Conservation (phyloP, 2,329 filamentous ascomycete genomes). For the Nothopassalora personata region DNA sequence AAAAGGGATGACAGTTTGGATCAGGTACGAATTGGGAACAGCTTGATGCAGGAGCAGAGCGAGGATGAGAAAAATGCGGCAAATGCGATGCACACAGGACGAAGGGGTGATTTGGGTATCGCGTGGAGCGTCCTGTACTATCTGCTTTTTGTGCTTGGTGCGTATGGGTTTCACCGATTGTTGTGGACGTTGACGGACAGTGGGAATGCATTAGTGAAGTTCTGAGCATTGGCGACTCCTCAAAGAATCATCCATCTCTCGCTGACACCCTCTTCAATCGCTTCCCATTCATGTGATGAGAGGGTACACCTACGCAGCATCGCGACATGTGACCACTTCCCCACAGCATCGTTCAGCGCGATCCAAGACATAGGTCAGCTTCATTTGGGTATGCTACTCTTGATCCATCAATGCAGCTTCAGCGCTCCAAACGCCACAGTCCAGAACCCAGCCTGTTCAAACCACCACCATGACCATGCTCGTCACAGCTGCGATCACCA, state of each 20-base stretch:
- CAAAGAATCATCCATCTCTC: no score
- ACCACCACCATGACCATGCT: not conserved
- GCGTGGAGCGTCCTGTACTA: slow-evolving; percentile 78
- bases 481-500: not conserved
- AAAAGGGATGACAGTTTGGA: slow-evolving; percentile 23
- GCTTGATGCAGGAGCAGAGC: slow-evolving; percentile 17
- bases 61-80: slow-evolving; percentile 36
- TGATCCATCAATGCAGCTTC: not conserved
- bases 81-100: slow-evolving; percentile 16
- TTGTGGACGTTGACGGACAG: slow-evolving; percentile 70
- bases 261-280: no score
- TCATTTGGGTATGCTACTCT: not conserved
- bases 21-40: slow-evolving; percentile 14
- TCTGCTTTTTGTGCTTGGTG: slow-evolving; percentile 64
- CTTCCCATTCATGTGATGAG: no score
- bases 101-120: slow-evolving; percentile 36
- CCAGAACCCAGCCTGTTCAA: not conserved
- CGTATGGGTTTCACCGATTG: slow-evolving; percentile 62
- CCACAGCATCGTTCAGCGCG: no score
- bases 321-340: no score
- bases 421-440: not conserved
- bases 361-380: no score
- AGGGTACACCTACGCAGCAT: no score
- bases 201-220: slow-evolving; percentile 42
- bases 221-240: slow-evolving; percentile 6